Base-by-base conservation (phyloP, 202 grass and related monocot genomes). In the Hordeum pubiflorum region DNA sequence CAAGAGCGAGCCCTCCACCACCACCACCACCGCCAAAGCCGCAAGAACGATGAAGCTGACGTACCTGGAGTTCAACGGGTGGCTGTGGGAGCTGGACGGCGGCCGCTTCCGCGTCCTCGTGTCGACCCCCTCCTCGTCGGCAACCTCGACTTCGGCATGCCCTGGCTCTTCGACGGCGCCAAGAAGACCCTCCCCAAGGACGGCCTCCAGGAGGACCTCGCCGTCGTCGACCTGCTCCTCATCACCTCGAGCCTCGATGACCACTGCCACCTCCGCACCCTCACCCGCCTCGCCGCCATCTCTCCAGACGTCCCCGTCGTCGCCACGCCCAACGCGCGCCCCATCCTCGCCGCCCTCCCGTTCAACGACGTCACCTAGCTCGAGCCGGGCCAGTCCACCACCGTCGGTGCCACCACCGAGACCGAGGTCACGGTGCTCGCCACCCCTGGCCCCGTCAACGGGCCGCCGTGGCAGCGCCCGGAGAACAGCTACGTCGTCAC, bases 241-340 rank as follows among this genome's bases (percentile, higher is more conserved):
- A 97, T 97, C 66, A 97, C 94, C 18, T 88, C 92, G 82, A 92
- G 94, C 75, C 91, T 97, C 31, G 91, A 97, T 61, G 94, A 97
- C 80, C 94, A 94, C 76, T 97, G 94, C 86, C 91, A 94, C 72
- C 65, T 84, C 38, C 93, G 83, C 27, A 97, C 94, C 21, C 86
- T 97, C 17, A 86, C 60, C 34, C 81, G 77, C 79, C 79, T 97
- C 20, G 85, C 94, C 18, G 84, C 84, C 68, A 70, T 5, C 60
- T 73, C 85, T 32, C 86, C 94, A 0, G 46, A 80, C 26, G 83
- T 97, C 39, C 91, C 89, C 10, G 94, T 94, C 34, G 62, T 97
- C 21, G 80, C 94, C 64, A 97, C 94, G 6, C 94, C 91, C 21
- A 97, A 97, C 86, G 94, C 91, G 9, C 74, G 22, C 17, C 46